These are phyloP conservation scores for Moesziomyces parantarcticus DNA, from an alignment of 1,284 basidiomycete species.

Conservation along the genomic window DNA sequence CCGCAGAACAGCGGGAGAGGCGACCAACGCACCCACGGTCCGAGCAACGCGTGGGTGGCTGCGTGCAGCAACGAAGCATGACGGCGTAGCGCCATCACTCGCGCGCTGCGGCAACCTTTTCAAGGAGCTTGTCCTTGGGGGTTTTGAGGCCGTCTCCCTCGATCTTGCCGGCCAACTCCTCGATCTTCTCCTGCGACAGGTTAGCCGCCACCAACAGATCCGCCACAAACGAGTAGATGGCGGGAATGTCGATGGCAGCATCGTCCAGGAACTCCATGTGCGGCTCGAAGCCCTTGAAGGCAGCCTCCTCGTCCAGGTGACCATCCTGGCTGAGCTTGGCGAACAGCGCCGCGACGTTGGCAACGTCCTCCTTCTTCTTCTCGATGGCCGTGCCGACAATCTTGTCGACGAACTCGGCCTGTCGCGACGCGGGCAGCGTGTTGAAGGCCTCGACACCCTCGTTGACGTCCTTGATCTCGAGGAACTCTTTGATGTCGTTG, in stretches of 20 bases:
- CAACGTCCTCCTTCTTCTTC: conserved; percentile 84
- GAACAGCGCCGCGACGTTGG: conserved; percentile 69
- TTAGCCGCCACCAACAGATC: conserved; percentile 60
- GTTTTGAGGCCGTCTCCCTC: conserved; percentile 64
- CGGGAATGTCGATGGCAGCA: conserved; percentile 86
- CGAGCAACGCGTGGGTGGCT: conserved; percentile 42
- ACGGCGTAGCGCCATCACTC: conserved; percentile 8
- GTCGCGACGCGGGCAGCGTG: conserved; percentile 75
- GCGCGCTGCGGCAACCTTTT: conserved; percentile 60
- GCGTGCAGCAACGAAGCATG: conserved; percentile 1
- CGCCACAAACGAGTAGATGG: conserved; percentile 81
- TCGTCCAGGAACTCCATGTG: conserved; percentile 84
- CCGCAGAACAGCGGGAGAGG: conserved; percentile 5
- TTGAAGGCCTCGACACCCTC: conserved; percentile 79
- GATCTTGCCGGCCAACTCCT: conserved; percentile 60
- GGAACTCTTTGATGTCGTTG: conserved; percentile 70
- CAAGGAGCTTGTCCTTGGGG: conserved; percentile 64
- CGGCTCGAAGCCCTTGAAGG: conserved; percentile 76
- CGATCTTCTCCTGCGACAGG: conserved; percentile 59
- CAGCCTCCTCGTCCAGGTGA: conserved; percentile 70
- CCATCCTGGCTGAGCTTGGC: conserved; percentile 47
- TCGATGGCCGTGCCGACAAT: conserved; percentile 79
- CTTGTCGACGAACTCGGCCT: conserved; percentile 78
- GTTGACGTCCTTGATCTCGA: conserved; percentile 75
- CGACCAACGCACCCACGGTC: conserved; percentile 12